Percentiles rank a stretch among this genome's conserved stretches.
Conservation (phyloP, 352 stramenopile species). For the Pythium aristosporum region DNA sequence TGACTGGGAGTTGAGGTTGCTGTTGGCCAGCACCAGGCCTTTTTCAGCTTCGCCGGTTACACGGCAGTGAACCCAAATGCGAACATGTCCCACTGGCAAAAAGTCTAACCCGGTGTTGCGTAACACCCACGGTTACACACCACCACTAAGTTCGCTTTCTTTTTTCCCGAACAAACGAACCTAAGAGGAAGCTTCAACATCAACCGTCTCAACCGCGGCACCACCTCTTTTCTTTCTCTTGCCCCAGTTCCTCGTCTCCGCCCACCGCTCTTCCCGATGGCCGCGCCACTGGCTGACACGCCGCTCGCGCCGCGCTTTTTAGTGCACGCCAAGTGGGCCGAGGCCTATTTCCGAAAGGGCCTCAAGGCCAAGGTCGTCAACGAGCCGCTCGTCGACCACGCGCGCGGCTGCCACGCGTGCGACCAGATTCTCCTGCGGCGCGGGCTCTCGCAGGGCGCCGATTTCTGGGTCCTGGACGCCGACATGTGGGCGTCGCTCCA, state of each 20-base stretch:
- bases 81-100: no score
- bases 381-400: conserved; percentile 22
- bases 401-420: conserved; percentile 21
- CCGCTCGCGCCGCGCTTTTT: conserved; percentile 10
- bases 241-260: neutral
- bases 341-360: conserved; percentile 16
- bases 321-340: conserved; percentile 26
- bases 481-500: conserved; percentile 4
- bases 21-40: neutral
- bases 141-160: neutral
- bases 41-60: neutral
- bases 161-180: neutral
- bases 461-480: conserved; percentile 25
- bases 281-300: neutral
- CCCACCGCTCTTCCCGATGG: neutral
- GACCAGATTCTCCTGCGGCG: conserved; percentile 25
- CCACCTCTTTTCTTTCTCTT: neutral
- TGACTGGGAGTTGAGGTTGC: conserved; percentile 2
- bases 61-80: no score
- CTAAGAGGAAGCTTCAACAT: conserved; percentile 16
- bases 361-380: conserved; percentile 20
- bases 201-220: neutral
- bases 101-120: neutral
- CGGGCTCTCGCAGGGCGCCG: conserved; percentile 19
- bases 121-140: neutral